Evolutionary conservation across 2,329 filamentous ascomycete species (phyloP).

Genomic region (Gnomoniopsis smithogilvyi): DNA sequence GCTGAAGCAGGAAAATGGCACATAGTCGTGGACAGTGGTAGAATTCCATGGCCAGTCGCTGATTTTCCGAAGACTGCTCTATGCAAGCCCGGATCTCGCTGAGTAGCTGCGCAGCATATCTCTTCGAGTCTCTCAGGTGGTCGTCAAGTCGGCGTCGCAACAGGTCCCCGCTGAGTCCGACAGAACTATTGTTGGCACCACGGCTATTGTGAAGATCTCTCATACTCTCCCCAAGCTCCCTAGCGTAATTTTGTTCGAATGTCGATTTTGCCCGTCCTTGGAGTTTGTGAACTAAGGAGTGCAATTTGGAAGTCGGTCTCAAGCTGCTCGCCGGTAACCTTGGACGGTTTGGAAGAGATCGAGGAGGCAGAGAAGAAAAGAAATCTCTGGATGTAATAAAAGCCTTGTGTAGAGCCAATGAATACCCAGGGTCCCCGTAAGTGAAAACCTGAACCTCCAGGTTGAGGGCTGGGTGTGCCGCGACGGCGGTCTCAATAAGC

Average conservation of each 20-base stretch:
- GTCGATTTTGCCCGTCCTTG: too few species aligned
- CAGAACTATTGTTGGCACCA: neutral
- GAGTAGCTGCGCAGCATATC: neutral
- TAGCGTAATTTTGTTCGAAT: too few species aligned
- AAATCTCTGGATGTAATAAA: too few species aligned
- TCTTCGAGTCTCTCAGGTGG: neutral
- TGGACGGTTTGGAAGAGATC: too few species aligned
- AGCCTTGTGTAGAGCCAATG: too few species aligned
- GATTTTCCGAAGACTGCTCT: neutral
- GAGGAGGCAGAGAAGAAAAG: too few species aligned
- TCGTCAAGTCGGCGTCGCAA: neutral
- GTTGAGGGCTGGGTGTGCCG: neutral
- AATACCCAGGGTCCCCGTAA: too few species aligned
- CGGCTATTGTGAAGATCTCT: neutral
- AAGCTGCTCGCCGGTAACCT: too few species aligned
- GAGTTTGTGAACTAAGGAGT: too few species aligned
- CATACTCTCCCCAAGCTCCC: neutral
- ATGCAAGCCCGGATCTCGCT: neutral
- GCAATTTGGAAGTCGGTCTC: too few species aligned
- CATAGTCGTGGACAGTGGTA: conserved; percentile 27
- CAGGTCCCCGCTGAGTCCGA: neutral
- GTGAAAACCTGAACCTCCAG: neutral
- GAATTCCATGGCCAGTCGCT: too few species aligned
- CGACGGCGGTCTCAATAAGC: conserved; percentile 3
- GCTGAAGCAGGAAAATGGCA: conserved; percentile 32